These are phyloP conservation scores for Cyberlindnera mississippiensis DNA, from an alignment of 805 yeast genomes.

Conservation along the genomic window DNA sequence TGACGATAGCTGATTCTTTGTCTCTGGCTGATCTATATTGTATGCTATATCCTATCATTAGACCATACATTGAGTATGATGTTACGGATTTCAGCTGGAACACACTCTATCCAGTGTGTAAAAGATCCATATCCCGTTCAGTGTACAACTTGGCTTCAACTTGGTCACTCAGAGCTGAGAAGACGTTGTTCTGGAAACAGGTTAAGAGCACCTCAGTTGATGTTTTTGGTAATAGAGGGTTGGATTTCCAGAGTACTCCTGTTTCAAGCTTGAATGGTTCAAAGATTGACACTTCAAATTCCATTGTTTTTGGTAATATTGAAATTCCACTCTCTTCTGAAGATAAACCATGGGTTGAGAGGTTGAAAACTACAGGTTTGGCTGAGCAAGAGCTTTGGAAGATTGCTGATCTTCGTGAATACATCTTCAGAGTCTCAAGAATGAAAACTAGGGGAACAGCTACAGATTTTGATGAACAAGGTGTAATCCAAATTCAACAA, in stretches of 20 bases:
- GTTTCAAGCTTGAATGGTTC: slow-evolving; percentile 12
- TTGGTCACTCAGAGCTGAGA: slow-evolving; percentile 68
- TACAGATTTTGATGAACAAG: slow-evolving; percentile 14
- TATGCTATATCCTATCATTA: slow-evolving; percentile 72
- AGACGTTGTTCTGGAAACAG: slow-evolving; percentile 79
- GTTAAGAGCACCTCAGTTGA: slow-evolving; percentile 34
- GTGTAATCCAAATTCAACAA: slow-evolving; percentile 27
- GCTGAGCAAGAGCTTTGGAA: slow-evolving; percentile 79
- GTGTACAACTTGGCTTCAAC: slow-evolving; percentile 58
- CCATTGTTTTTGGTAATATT: slow-evolving; percentile 36
- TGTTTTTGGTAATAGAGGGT: slow-evolving; percentile 42
- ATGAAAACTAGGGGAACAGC: slow-evolving; percentile 27
- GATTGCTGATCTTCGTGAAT: slow-evolving; percentile 62
- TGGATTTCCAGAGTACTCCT: slow-evolving; percentile 31
- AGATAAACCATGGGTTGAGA: slow-evolving; percentile 70
- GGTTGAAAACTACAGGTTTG: slow-evolving; percentile 69
- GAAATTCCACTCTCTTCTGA: slow-evolving; percentile 57
- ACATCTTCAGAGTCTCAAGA: slow-evolving; percentile 56
- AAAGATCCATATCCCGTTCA: slow-evolving; percentile 61
- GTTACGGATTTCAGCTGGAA: slow-evolving; percentile 64
- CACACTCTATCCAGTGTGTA: slow-evolving; percentile 60
- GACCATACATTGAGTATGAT: slow-evolving; percentile 76
- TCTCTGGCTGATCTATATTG: slow-evolving; percentile 80
- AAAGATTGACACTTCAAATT: slow-evolving; percentile 17
- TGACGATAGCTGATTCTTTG: slow-evolving; percentile 58